Conservation (phyloP, 768 basidiomycete species). For the Amyloporia xantha region DNA sequence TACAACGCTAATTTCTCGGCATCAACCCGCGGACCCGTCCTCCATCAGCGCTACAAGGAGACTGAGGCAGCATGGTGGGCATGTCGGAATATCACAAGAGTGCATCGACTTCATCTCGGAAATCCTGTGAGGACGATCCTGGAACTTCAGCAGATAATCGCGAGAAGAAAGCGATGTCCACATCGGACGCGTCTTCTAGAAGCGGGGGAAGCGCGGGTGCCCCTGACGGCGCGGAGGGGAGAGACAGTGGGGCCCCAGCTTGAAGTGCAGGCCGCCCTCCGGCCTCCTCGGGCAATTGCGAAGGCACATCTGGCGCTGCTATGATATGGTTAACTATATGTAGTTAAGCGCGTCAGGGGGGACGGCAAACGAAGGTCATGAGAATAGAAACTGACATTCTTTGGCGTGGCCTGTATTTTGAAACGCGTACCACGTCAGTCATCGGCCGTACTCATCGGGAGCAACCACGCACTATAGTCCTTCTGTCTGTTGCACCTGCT, state of each 20-base stretch:
- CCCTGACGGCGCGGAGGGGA: background rate
- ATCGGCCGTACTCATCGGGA: background rate
- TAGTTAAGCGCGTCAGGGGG: too few species aligned
- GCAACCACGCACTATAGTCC: constrained; percentile 49
- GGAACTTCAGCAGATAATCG: constrained; percentile 6
- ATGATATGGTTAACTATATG: constrained; percentile 33
- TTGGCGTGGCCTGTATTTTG: constrained; percentile 52
- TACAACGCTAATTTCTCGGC: too few species aligned
- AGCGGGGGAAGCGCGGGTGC: background rate
- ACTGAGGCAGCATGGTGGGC: background rate
- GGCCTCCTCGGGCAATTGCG: too few species aligned
- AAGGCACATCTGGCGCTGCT: constrained; percentile 9
- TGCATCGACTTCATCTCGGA: constrained; percentile 21
- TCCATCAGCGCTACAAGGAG: too few species aligned
- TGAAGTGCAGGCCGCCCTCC: too few species aligned
- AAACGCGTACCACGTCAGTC: too few species aligned
- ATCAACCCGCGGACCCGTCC: too few species aligned
- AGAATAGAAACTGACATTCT: constrained; percentile 51
- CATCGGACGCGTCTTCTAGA: constrained; percentile 1
- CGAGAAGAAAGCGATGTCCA: constrained; percentile 7
- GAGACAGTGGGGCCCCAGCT: background rate
- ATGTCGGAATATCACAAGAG: constrained; percentile 7
- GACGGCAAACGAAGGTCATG: background rate
- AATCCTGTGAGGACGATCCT: constrained; percentile 16
- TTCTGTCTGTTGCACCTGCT: constrained; percentile 51